Base-by-base conservation (phyloP, 768 basidiomycete species). In the Rhodosporidiobolus sp. region DNA sequence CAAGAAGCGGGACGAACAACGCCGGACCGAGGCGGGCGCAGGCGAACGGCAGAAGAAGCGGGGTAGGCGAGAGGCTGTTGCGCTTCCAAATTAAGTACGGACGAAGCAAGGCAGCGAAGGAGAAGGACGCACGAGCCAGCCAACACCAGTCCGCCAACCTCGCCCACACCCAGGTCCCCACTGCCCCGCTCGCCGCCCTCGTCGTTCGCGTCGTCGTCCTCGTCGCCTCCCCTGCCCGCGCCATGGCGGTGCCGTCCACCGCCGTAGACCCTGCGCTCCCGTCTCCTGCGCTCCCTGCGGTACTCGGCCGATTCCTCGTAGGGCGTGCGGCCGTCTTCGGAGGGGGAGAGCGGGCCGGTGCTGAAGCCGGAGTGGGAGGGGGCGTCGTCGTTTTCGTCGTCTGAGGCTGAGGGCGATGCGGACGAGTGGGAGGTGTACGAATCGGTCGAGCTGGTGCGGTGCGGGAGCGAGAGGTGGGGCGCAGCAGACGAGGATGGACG, bases 1-100 rank as follows among this genome's bases (percentile, higher is more conserved):
- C 69, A 50, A 77, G 68, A 3, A 77, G 63, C 9, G 76, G 72
- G 24, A 76, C 68, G 46, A 76, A 73, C 3, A 75, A 70, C 14
- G 67, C 64, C 0, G 70, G 64, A 0, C 63, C 64, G n/a, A 77
- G 63, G 12, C 53, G 53, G 0, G 70, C 55, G 45, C 69, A 67
- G 3, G 75, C 77, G 28, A 66, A 52, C 11, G 74, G 74, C 0
- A 72, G 55, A 16, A 75, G 70, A 2, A 75, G 64, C 12, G 74
- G 74, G 3, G 65, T 35, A 7, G 74, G 74, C 0, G 54, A 46
- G 17, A 75, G 56, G 26, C 70, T 72, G 65, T 53, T 10, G 45
- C 19, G 38, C n/a, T n/a, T n/a, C 38, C 38, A 7, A 14, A 7
- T 43, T 14, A 14, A 20, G 14, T 26, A 53, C 54, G 19, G 19